Percentiles rank a stretch among this genome's conserved stretches.
phyloP scores from a whole-genome alignment of 1,284 basidiomycete species.

The Peniophora sp. region DNA sequence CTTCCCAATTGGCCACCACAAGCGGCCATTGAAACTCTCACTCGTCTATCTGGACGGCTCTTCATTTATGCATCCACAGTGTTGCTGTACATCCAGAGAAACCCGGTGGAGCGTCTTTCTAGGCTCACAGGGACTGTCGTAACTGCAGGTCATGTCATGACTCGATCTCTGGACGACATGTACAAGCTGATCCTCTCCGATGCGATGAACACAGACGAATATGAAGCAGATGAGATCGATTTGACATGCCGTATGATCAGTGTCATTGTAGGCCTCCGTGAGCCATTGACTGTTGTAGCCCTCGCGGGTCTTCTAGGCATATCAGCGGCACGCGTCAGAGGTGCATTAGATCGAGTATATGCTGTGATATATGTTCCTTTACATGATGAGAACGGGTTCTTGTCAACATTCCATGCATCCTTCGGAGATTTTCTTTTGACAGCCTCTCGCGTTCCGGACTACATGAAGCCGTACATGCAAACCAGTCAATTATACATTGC shows the following conservation, averaged over 20 bases:
- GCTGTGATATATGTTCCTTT: background rate
- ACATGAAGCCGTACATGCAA: no score
- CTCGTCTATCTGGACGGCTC: background rate
- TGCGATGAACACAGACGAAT: background rate
- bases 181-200: background rate
- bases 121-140: background rate
- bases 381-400: background rate
- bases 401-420: background rate
- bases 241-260: background rate
- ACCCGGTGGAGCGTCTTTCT: background rate
- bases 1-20: background rate
- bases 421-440: background rate
- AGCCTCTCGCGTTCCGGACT: no score
- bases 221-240: conserved; percentile 1
- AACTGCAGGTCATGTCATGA: no score
- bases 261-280: background rate
- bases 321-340: background rate
- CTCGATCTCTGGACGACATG: background rate
- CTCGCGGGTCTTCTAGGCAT: background rate
- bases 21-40: background rate
- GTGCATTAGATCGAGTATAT: background rate
- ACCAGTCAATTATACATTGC: no score
- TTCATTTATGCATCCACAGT: background rate
- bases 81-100: background rate
- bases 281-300: background rate